Conservation (phyloP, 768 basidiomycete genomes). For the Rhizopogon vulgaris region DNA sequence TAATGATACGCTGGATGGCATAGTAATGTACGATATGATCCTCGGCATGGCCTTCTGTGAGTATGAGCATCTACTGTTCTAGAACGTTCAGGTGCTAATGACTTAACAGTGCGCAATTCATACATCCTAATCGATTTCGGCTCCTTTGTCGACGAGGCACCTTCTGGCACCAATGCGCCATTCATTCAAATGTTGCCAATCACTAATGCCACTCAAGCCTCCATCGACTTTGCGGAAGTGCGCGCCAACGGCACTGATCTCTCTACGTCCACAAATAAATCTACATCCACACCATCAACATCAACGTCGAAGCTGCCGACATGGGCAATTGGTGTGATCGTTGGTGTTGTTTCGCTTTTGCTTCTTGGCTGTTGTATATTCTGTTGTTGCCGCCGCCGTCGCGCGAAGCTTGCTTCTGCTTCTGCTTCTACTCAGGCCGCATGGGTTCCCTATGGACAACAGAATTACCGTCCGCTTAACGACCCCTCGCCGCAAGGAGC, state of each 20-base stretch:
- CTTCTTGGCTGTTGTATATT: neutral
- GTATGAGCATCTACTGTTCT: slow-evolving; percentile 15
- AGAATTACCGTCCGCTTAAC: slow-evolving; percentile 18
- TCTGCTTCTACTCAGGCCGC: neutral
- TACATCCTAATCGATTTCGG: slow-evolving; percentile 64
- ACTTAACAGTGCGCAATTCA: slow-evolving; percentile 51
- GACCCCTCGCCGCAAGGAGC: slow-evolving; percentile 23
- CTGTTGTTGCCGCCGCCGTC: slow-evolving; percentile 10
- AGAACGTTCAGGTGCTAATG: neutral
- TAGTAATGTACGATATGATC: slow-evolving; percentile 48
- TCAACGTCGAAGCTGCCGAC: neutral
- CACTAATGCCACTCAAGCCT: slow-evolving; percentile 41
- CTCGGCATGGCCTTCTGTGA: slow-evolving; percentile 69
- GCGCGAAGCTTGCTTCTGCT: slow-evolving; percentile 2
- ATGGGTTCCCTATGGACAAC: slow-evolving; percentile 6
- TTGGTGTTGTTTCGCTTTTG: slow-evolving; percentile 5
- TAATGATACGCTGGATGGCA: slow-evolving; percentile 24
- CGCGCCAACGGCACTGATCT: slow-evolving; percentile 4
- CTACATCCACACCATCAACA: slow-evolving; percentile 26
- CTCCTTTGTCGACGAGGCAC: slow-evolving; percentile 44
- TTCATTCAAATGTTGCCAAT: slow-evolving; percentile 59
- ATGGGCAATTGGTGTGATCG: slow-evolving; percentile 14
- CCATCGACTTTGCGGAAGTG: slow-evolving; percentile 9
- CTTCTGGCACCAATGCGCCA: slow-evolving; percentile 34
- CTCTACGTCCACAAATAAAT: neutral